phyloP scores from a whole-genome alignment of 768 basidiomycete species.

The Jaapia argillacea region DNA sequence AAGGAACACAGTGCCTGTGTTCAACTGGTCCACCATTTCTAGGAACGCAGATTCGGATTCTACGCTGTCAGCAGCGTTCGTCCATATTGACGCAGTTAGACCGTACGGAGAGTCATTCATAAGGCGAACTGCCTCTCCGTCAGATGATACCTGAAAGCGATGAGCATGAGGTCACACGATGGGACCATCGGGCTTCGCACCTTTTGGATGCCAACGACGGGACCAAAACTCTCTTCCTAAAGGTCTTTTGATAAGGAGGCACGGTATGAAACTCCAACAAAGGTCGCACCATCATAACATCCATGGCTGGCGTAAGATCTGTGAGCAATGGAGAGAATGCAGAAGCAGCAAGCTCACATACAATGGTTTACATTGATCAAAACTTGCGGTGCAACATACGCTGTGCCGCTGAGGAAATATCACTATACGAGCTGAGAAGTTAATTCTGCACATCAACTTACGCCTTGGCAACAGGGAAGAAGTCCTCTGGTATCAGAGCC shows the following conservation, averaged over 20 bases:
- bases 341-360: conserved; percentile 27
- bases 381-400: conserved; percentile 89
- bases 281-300: conserved; percentile 70
- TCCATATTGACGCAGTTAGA: conserved; percentile 93
- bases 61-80: conserved; percentile 47
- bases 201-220: conserved; percentile 89
- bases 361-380: conserved; percentile 83
- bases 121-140: conserved; percentile 78
- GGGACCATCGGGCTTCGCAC: conserved; percentile 24
- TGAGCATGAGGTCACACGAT: not conserved
- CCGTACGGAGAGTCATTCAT: conserved; percentile 98
- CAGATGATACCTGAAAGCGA: conserved; percentile 51
- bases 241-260: conserved; percentile 1
- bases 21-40: conserved; percentile 55
- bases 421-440: conserved; percentile 1
- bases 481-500: conserved; percentile 55
- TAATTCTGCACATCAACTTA: conserved; percentile 23
- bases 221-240: conserved; percentile 88
- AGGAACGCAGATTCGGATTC: conserved; percentile 66
- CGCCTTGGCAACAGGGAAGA: conserved; percentile 61
- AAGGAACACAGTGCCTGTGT: conserved; percentile 89
- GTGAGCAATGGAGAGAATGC: conserved; percentile 4
- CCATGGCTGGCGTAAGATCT: conserved; percentile 54
- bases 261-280: not conserved
- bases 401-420: conserved; percentile 45